Percentiles rank a stretch among this genome's conserved stretches.
Conservation (phyloP, 371 early-diverging fungal genomes). For the Mortierella sp. region DNA sequence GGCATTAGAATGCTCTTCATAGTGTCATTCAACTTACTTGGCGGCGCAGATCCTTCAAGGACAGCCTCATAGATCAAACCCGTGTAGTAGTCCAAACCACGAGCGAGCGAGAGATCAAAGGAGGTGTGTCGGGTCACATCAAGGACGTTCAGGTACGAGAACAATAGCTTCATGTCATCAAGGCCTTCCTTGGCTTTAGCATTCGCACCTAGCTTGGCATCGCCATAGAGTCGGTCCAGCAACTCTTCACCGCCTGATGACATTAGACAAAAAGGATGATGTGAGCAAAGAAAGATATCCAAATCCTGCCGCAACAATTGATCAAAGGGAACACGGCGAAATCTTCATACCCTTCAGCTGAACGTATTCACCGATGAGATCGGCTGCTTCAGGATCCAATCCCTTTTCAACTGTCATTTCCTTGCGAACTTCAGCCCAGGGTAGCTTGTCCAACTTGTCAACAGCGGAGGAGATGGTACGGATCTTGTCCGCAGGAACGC, state of each 20-base stretch:
- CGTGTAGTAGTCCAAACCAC: constrained; percentile 99
- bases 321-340: too few relatives aligned
- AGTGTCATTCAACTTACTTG: constrained; percentile 55
- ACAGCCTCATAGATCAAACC: constrained; percentile 99
- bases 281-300: not conserved
- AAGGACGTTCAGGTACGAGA: constrained; percentile 89
- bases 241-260: constrained; percentile 76
- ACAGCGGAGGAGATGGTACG: constrained; percentile 97
- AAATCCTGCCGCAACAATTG: too few relatives aligned
- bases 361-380: constrained; percentile 92
- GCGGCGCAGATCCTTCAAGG: constrained; percentile 71
- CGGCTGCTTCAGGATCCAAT: constrained; percentile 80
- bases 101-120: constrained; percentile 96
- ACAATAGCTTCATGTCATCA: constrained; percentile 88
- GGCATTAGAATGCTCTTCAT: too few relatives aligned
- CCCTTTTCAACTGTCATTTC: constrained; percentile 97
- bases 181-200: constrained; percentile 85
- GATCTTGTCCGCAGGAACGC: constrained; percentile 90
- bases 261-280: not conserved
- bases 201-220: constrained; percentile 74
- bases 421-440: constrained; percentile 95
- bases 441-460: constrained; percentile 98
- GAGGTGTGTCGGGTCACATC: constrained; percentile 74
- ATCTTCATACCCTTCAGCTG: constrained; percentile 77
- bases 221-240: constrained; percentile 72